phyloP scores from a whole-genome alignment of 2,329 filamentous ascomycete species.

The Berkeleyomyces rouxiae region DNA sequence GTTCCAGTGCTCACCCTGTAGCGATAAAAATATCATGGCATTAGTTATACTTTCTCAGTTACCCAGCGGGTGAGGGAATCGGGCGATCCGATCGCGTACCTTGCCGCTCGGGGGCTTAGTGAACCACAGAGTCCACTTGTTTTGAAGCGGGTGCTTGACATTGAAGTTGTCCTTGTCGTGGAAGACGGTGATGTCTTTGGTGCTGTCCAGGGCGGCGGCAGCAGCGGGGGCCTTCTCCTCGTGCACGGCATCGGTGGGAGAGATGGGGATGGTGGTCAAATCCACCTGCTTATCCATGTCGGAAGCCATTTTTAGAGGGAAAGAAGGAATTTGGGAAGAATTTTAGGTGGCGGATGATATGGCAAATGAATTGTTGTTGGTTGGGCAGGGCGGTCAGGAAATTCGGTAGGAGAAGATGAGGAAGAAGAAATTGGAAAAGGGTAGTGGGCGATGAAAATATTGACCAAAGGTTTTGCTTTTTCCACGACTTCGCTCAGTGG shows the following conservation, averaged over 20 bases:
- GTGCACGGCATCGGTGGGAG: slow-evolving; percentile 39
- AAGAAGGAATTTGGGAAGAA: slow-evolving; percentile 6
- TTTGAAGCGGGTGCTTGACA: slow-evolving; percentile 94
- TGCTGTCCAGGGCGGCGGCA: slow-evolving; percentile 27
- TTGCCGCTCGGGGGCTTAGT: slow-evolving; percentile 94
- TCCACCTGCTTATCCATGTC: slow-evolving; percentile 42
- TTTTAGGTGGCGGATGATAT: slow-evolving; percentile 10
- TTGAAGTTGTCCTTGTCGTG: slow-evolving; percentile 99
- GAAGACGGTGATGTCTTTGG: slow-evolving; percentile 78
- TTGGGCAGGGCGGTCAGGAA: slow-evolving; percentile 7
- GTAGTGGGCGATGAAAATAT: slow-evolving; percentile 10
- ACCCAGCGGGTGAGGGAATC: not conserved
- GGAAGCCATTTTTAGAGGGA: slow-evolving; percentile 22
- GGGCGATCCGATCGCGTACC: slow-evolving; percentile 34
- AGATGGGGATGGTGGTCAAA: slow-evolving; percentile 51
- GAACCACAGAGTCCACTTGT: slow-evolving; percentile 98
- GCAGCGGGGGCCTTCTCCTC: slow-evolving; percentile 19
- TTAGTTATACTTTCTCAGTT: not conserved
- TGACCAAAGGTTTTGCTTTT: slow-evolving; percentile 6
- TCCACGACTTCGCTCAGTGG: slow-evolving; percentile 7
- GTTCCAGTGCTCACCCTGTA: slow-evolving; percentile 95
- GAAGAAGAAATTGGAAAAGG: slow-evolving; percentile 8
- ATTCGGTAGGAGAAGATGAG: not conserved
- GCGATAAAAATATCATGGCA: not conserved
- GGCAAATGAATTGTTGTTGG: slow-evolving; percentile 3